A percentile compares a stretch with the other conserved stretches of the same genome.
These are phyloP conservation scores for Xylaria sp. DNA, from an alignment of 495 filamentous ascomycete species.

Conservation along the genomic window DNA sequence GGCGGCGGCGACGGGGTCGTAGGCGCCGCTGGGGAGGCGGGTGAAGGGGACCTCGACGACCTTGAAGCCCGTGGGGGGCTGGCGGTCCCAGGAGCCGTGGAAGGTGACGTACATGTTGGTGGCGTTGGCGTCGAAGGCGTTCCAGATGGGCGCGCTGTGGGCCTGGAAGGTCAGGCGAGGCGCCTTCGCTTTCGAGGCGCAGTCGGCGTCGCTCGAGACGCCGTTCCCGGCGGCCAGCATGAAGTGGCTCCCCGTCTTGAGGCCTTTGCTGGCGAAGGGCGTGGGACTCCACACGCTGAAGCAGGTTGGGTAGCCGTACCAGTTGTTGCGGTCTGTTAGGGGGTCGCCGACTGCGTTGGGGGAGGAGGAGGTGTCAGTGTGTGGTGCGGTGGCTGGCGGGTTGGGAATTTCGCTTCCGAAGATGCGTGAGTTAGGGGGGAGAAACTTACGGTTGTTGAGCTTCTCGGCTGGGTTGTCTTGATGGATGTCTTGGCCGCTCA, in stretches of 20 bases:
- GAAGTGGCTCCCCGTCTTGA: slow-evolving; percentile 61
- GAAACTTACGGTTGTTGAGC: slow-evolving; percentile 61
- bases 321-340: slow-evolving; percentile 44
- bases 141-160: slow-evolving; percentile 65
- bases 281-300: slow-evolving; percentile 66
- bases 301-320: slow-evolving; percentile 76
- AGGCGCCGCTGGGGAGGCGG: slow-evolving; percentile 38
- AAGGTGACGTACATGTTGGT: slow-evolving; percentile 66
- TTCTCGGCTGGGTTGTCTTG: slow-evolving; percentile 74
- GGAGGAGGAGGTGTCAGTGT: neutral
- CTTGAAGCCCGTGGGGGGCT: slow-evolving; percentile 49
- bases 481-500: slow-evolving; percentile 64
- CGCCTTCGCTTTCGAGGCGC: slow-evolving; percentile 48
- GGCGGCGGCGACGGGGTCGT: slow-evolving; percentile 48
- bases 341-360: slow-evolving; percentile 50
- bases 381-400: neutral
- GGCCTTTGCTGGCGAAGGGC: slow-evolving; percentile 47
- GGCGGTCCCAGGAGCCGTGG: slow-evolving; percentile 65
- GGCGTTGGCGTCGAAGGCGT: slow-evolving; percentile 51
- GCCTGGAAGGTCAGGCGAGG: slow-evolving; percentile 63
- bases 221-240: slow-evolving; percentile 50
- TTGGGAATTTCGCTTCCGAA: neutral
- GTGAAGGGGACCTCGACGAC: slow-evolving; percentile 50
- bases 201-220: slow-evolving; percentile 59
- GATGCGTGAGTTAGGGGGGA: neutral